Evolutionary conservation across 306 rosid genomes (phyloP).

Genomic region (Trifolium subterraneum): DNA sequence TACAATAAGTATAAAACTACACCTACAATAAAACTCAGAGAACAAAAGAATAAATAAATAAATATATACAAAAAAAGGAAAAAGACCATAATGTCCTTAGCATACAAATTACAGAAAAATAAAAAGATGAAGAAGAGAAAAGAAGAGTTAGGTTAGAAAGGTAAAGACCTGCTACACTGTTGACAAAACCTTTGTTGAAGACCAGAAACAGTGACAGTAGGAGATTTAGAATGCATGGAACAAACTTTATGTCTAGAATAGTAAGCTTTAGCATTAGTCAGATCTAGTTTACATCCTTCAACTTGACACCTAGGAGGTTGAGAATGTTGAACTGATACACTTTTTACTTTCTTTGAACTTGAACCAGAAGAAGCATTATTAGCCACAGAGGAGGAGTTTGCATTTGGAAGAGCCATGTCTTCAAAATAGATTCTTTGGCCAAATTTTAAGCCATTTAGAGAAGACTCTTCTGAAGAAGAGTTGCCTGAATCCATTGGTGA

Average conservation of each 20-base stretch:
- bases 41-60: not conserved
- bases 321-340: conserved; percentile 45
- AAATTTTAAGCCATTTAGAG: conserved; percentile 74
- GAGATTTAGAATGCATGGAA: conserved; percentile 82
- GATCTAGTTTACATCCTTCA: conserved; percentile 88
- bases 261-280: conserved; percentile 81
- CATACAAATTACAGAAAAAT: conserved; percentile 7
- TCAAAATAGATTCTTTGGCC: conserved; percentile 82
- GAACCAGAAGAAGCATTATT: conserved; percentile 48
- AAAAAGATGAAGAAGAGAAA: no score
- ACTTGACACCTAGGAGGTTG: conserved; percentile 95
- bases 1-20: conserved; percentile 3
- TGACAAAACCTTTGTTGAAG: conserved; percentile 93
- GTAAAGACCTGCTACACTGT: conserved; percentile 83
- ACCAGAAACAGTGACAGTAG: conserved; percentile 75
- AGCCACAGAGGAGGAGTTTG: no score
- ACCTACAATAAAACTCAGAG: conserved; percentile 28
- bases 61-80: conserved; percentile 1
- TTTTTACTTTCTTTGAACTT: conserved; percentile 55
- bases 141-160: not conserved
- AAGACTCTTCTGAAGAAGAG: conserved; percentile 57
- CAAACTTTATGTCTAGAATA: conserved; percentile 95
- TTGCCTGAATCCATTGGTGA: conserved; percentile 60
- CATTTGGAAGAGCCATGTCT: conserved; percentile 53
- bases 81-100: conserved; percentile 6